A percentile compares a stretch with the other conserved stretches of the same genome.
Evolutionary conservation across 176 grass and related monocot species (phyloP).

Genomic region (Zizania latifolia): DNA sequence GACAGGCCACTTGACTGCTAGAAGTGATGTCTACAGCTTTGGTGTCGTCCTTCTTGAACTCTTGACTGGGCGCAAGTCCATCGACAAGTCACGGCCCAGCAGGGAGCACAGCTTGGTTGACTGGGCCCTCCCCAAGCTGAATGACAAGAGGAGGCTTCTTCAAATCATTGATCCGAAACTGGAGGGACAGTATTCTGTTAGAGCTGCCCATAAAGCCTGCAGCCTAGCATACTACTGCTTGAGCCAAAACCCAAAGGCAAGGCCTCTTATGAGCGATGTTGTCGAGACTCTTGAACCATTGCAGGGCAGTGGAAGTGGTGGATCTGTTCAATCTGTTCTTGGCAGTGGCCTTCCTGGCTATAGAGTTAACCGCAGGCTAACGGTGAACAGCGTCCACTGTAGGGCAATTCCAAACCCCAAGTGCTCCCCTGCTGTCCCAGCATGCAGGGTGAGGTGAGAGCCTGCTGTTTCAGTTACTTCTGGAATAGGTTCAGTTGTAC

Average conservation of each 20-base stretch:
- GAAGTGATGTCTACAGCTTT: constrained; percentile 96
- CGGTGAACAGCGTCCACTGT: constrained; percentile 50
- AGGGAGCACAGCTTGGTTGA: constrained; percentile 93
- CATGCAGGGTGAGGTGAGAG: constrained; percentile 82
- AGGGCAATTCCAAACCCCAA: constrained; percentile 63
- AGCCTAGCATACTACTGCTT: constrained; percentile 95
- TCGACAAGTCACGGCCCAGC: constrained; percentile 87
- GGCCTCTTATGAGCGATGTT: constrained; percentile 90
- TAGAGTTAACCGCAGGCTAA: constrained; percentile 42
- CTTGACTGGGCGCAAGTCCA: constrained; percentile 77
- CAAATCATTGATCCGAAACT: constrained; percentile 75
- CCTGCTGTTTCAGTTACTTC: constrained; percentile 31
- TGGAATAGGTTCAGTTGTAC: constrained; percentile 58
- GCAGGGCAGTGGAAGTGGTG: constrained; percentile 43
- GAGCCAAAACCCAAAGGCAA: constrained; percentile 89
- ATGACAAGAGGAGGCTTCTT: constrained; percentile 81
- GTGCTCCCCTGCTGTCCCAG: constrained; percentile 61
- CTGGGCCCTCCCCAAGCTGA: constrained; percentile 85
- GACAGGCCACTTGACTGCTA: constrained; percentile 91
- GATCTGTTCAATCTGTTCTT: constrained; percentile 21
- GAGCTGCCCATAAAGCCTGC: constrained; percentile 86
- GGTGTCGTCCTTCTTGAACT: constrained; percentile 91
- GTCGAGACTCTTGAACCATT: constrained; percentile 84
- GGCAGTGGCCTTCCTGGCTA: constrained; percentile 43
- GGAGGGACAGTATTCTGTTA: constrained; percentile 71